Conservation (phyloP, 1,284 basidiomycete species). For the Veloboletus limbatus region DNA sequence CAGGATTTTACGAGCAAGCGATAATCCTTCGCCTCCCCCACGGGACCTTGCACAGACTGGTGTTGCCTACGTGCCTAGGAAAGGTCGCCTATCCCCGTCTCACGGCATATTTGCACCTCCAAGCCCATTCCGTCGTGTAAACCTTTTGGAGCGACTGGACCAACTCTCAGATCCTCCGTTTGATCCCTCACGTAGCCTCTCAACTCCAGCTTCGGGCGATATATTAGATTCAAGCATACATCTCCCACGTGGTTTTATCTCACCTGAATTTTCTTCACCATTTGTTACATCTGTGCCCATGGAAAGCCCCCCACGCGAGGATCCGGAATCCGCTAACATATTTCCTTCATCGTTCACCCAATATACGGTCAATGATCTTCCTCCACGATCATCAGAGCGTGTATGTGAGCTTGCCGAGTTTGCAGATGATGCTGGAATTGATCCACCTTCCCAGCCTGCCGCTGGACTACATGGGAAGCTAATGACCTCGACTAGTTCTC, state of each 20-base stretch:
- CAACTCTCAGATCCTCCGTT: conserved; percentile 13
- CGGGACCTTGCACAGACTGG: conserved; percentile 31
- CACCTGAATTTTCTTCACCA: conserved; percentile 40
- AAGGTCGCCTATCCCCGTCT: conserved; percentile 18
- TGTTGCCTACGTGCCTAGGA: conserved; percentile 15
- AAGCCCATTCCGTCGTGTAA: conserved; percentile 34
- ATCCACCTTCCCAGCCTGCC: conserved; percentile 1
- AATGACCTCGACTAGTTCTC: background rate
- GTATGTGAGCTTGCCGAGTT: conserved; percentile 6
- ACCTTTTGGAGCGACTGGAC: conserved; percentile 30
- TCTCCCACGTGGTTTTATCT: conserved; percentile 37
- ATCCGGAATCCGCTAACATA: conserved; percentile 7
- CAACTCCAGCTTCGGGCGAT: conserved; percentile 2
- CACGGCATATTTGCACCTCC: conserved; percentile 21
- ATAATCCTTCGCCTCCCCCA: conserved; percentile 76
- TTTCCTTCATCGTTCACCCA: conserved; percentile 13
- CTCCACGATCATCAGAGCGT: conserved; percentile 37
- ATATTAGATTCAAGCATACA: background rate
- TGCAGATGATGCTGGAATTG: conserved; percentile 2
- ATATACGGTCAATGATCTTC: conserved; percentile 37
- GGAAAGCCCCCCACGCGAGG: conserved; percentile 2
- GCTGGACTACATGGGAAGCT: conserved; percentile 3
- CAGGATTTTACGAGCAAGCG: conserved; percentile 62
- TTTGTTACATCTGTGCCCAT: conserved; percentile 11
- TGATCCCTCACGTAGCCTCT: conserved; percentile 1